These are phyloP conservation scores for Mucor ambiguus DNA, from an alignment of 371 early-diverging fungal species.

Conservation along the genomic window DNA sequence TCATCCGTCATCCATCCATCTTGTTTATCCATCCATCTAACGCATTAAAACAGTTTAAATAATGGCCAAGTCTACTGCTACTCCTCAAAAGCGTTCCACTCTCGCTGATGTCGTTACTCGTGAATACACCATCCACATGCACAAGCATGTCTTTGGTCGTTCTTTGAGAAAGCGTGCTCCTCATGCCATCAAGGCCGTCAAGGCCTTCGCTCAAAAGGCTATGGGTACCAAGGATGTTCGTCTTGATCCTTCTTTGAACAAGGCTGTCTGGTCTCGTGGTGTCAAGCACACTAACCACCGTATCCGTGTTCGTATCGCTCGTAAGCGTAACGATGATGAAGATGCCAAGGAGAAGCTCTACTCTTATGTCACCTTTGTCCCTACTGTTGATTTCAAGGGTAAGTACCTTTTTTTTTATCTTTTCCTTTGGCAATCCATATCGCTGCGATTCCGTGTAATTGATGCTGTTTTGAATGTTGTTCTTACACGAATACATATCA, in stretches of 20 bases:
- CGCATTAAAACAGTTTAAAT: background rate
- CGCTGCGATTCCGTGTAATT: slow-evolving; percentile 20
- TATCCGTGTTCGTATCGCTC: slow-evolving; percentile 89
- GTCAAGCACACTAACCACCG: slow-evolving; percentile 91
- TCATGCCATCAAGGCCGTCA: slow-evolving; percentile 90
- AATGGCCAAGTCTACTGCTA: slow-evolving; percentile 52
- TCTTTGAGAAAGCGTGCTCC: slow-evolving; percentile 97
- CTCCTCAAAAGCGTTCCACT: slow-evolving; percentile 64
- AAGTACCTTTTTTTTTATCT: slow-evolving; percentile 13
- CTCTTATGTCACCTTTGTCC: slow-evolving; percentile 87
- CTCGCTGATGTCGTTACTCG: slow-evolving; percentile 81
- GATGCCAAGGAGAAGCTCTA: slow-evolving; percentile 94
- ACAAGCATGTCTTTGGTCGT: slow-evolving; percentile 83
- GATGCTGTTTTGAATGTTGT: background rate
- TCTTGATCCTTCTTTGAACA: slow-evolving; percentile 79
- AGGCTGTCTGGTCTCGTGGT: slow-evolving; percentile 88
- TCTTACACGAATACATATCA: background rate
- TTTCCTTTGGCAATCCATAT: slow-evolving; percentile 7
- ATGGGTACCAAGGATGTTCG: slow-evolving; percentile 92
- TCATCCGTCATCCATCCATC: slow-evolving; percentile 2
- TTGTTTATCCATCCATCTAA: slow-evolving; percentile 17
- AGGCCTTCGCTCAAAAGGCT: slow-evolving; percentile 80
- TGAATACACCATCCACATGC: slow-evolving; percentile 95
- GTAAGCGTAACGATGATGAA: slow-evolving; percentile 94
- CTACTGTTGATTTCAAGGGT: slow-evolving; percentile 87